Evolutionary conservation across 106 monocot species (phyloP), one percentile per base, ranked within the genome.

Genomic region (Dendrobium officinale): DNA sequence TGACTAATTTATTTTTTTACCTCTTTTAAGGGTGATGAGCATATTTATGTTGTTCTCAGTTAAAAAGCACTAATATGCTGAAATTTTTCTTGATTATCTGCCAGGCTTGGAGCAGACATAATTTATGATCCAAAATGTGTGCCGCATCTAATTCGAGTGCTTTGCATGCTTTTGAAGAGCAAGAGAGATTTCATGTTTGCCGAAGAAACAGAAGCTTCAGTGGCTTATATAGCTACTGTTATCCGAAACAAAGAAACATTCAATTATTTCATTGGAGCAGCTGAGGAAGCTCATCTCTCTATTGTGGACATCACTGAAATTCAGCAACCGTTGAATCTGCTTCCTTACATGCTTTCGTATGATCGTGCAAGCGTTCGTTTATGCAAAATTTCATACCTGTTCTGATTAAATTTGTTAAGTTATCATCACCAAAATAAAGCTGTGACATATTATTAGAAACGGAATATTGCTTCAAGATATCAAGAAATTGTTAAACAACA

Each of bases 71-170:
- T 70, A 15, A 49, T 76, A 26, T 76, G 76, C 66, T 78, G 9
- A 31, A 27, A 41, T 78, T 72, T 75, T 40, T 51, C 51, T 51
- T 51, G 16, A 13, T 31, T 76, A 49, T 51, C 79, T 78, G 10
- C 42, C 85, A 98, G 97, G 18, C 85, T 98, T 77, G 97, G 97
- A 85, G 92, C 97, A 73, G 97, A 98, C 80, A 77, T 98, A 72
- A 91, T 94, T 17, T 98, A 98, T 80, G 86, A 98, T 80, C 97
- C 97, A 24, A 49, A 78, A 10, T 98, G 88, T n/a, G 19, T 92
- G 33, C 94, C 90, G 2, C 90, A 92, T 87, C 97, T 98, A 33
- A 67, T 94, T 81, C 83, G 84, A 24, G 85, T 98, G 17, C 84
- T 98, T 44, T 84, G 92, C 42, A 78, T 81, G 17, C 90, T 98